Evolutionary conservation across 495 filamentous ascomycete genomes (phyloP), one percentile per base, ranked within the genome.

Genomic region (Neurospora sp.): DNA sequence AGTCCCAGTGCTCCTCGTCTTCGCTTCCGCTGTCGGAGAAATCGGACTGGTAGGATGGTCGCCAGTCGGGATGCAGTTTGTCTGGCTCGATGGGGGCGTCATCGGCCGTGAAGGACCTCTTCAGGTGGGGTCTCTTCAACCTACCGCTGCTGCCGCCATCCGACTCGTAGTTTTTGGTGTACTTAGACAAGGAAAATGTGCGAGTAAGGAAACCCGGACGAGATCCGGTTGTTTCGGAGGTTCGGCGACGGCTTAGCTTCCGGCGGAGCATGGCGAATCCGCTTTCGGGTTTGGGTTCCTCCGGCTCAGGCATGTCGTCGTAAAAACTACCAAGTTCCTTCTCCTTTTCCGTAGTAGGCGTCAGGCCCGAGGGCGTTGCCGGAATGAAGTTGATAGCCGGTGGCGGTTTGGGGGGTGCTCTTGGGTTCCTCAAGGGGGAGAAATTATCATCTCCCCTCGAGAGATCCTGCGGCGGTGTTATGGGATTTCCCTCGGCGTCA

Each of bases 11-110:
- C 46, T 80, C 78, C 14, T 83, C 81, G 39, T 85, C 81, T 12
- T 84, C 79, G 9, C 84, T 82, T 72, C 87, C 85, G n/a, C 83
- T 84, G 41, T 86, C 85, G 7, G 86, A 82, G 72, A 91, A 89
- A 39, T 92, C 90, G 86, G 89, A 92, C 27, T 66, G 54, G 78
- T 92, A 93, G 35, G 89, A 69, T 5, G 94, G 93, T 37, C 89
- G 87, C 94, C 94, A 97, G 81, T 92, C 91, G 2, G 93, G 93
- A 77, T 96, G 91, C 6, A 94, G 83, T 69, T 86, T 89, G 70
- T 85, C 86, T 42, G 86, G 84, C 70, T 89, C 86, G 2, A 80
- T 70, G 16, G 84, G 85, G 41, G 75, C 72, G 41, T 84, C 82
- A 39, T 84, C 83, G 1, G 81, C 76, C 9, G 83, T 82, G 0